Evolutionary conservation across 768 basidiomycete genomes (phyloP), one percentile per base, ranked within the genome.

Genomic region (Kwoniella newhampshirensis): DNA sequence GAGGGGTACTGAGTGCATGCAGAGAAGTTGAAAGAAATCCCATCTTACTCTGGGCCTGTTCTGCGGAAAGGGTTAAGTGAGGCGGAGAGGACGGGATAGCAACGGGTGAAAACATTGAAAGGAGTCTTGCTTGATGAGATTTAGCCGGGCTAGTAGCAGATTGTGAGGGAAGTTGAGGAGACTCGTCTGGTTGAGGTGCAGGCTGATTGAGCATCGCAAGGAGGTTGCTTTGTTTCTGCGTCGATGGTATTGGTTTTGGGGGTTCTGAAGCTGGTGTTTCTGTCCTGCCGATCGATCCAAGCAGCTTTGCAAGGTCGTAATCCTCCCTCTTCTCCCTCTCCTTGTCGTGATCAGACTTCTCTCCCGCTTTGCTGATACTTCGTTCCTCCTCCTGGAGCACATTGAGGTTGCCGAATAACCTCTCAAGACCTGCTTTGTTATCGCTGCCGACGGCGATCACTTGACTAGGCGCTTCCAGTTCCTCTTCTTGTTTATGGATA

Each of bases 211-310:
- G 63, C 30, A 74, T 21, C 17, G 69, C 57, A 1, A 74, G 60
- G 4, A 74, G 51, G 18, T 65, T 58, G 17, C 51, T 54, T 15
- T 53, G 49, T 36, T 64, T 67, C 37, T 62, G 63, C 15, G 48
- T 54, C 11, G 54, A 28, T 5, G 58, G 56, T 18, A 37, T 27
- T 25, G 47, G 32, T 36, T 40, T 51, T 12, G 49, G 20, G 11
- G 83, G 80, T 23, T 83, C 81, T 80, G 85, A 81, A 58, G 84
- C 86, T 32, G 88, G 84, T 13, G 82, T 79, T 70, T 89, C 87
- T 11, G 88, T 78, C 57, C 89, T 78, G 1, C 87, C 59, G 2
- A 87, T 23, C 86, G 79, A 63, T 85, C 88, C 73, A 3, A 73
- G 50, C 9, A 73, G 46, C 27, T 45, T 54, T 1, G 62, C 59